Percentiles rank a stretch among this genome's conserved stretches.
Evolutionary conservation across 2,329 filamentous ascomycete species (phyloP).

Genomic region (Myrmaecium sp.): DNA sequence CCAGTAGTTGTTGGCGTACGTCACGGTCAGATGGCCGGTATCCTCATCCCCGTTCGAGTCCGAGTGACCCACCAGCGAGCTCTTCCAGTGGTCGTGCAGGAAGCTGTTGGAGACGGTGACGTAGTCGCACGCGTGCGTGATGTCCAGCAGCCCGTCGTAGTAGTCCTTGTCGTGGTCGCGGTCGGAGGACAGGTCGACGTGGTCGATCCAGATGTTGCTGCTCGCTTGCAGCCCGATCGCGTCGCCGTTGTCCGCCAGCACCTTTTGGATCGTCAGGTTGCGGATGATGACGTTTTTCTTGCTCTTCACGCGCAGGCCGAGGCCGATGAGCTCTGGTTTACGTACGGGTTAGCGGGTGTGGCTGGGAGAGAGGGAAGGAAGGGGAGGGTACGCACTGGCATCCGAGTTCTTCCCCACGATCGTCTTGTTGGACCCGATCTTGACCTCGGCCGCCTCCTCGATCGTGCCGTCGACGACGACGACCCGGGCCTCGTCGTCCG

Average conservation of each 20-base stretch:
- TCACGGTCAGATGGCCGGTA: constrained; percentile 43
- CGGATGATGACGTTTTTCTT: constrained; percentile 39
- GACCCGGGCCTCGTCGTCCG: constrained; percentile 26
- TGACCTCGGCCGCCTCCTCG: constrained; percentile 25
- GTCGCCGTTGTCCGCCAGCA: constrained; percentile 31
- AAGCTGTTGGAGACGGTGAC: constrained; percentile 38
- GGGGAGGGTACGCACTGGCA: constrained; percentile 14
- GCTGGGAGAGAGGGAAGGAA: not conserved
- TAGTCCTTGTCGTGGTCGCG: constrained; percentile 46
- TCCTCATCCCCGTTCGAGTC: constrained; percentile 43
- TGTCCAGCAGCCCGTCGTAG: constrained; percentile 50
- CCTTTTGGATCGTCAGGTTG: constrained; percentile 37
- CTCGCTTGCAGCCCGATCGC: constrained; percentile 32
- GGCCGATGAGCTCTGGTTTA: constrained; percentile 25
- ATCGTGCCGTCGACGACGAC: constrained; percentile 31
- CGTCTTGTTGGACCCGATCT: constrained; percentile 32
- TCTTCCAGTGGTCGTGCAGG: constrained; percentile 45
- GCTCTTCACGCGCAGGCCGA: constrained; percentile 31
- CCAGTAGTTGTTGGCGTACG: constrained; percentile 52
- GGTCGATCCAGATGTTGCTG: constrained; percentile 47
- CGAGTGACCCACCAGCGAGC: constrained; percentile 41
- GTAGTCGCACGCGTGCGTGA: constrained; percentile 46
- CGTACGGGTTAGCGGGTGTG: too few species aligned
- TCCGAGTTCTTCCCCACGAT: constrained; percentile 32
- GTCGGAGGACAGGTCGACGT: constrained; percentile 47